Evolutionary conservation across 202 grass and related monocot genomes (phyloP).

Genomic region (Saccharum hybrid): DNA sequence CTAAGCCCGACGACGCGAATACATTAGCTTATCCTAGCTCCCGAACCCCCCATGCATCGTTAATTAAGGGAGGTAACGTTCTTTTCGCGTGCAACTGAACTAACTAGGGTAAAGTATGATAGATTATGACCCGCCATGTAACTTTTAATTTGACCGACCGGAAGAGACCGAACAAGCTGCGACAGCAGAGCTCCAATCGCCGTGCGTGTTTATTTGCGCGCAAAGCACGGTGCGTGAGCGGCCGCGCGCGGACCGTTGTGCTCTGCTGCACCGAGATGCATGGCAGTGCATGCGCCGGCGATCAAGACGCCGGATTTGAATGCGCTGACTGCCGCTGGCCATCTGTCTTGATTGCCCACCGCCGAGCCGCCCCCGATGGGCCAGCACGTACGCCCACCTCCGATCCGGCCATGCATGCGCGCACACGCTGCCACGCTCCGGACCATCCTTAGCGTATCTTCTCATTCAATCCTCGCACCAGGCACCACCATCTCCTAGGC

Average conservation of each 20-base stretch:
- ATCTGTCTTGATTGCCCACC: neutral
- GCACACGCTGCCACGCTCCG: conserved; percentile 32
- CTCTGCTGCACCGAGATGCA: neutral
- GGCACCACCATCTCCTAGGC: neutral
- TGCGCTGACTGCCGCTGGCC: neutral
- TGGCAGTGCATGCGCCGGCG: neutral
- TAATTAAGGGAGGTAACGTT: neutral
- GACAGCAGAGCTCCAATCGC: neutral
- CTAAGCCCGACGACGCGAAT: conserved; percentile 10
- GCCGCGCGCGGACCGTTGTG: neutral
- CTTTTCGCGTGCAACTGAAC: neutral
- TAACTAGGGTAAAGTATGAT: too few relatives aligned
- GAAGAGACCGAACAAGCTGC: neutral
- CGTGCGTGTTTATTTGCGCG: neutral
- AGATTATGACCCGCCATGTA: conserved; percentile 30
- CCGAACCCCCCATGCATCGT: neutral
- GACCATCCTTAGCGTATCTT: conserved; percentile 14
- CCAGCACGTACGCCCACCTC: too few relatives aligned
- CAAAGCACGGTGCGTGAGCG: neutral
- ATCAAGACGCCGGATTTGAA: neutral
- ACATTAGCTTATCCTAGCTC: conserved; percentile 20
- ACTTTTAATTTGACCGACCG: too few relatives aligned
- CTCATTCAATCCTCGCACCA: neutral
- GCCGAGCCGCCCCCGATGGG: neutral
- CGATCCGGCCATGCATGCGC: neutral